Base-by-base conservation (phyloP, 2,329 filamentous ascomycete species). In the Aspergillus sp. region DNA sequence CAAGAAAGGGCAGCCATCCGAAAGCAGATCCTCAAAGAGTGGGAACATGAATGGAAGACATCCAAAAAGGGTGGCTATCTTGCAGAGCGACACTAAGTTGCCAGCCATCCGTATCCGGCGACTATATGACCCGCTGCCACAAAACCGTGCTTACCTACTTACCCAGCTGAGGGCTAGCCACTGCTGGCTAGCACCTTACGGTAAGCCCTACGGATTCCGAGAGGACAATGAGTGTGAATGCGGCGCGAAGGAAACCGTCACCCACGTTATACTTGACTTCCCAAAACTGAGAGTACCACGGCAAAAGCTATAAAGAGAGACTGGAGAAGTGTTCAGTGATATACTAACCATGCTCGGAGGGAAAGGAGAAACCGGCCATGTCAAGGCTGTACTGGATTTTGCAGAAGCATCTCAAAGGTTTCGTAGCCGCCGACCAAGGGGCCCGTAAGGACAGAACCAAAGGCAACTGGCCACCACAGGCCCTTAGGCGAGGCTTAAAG, bases 131-230 rank as follows among this genome's bases (percentile, higher is more conserved):
- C 54, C 46, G 12, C 59, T 67, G 2, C 27, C 24, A 2, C 14
- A 27, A 9, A 35, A 35, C 12, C 55, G 46, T 57, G 58, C 59
- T 1, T 67, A 66, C 40, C 40, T 66, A 11, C 55, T 66, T 6
- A 59, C 55, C 6, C 61, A 68, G 46, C 53, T 68, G 14, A 58
- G 60, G 21, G 67, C 62, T 0, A 59, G 64, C 45, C 60, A 68
- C 50, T 63, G 56, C 11, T 67, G 59, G 66, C 54, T 68, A 37
- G 60, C 62, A 46, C 55, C 55, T 21, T 50, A 62, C 44, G 45
- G 24, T 12, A 64, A 62, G 49, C 27, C 48, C 15, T 27, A 47
- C 41, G 27, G 39, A 45, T 60, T 56, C 47, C 19, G 24, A 27
- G 51, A 58, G 1, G 52, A 50, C n/a, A 52, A 65, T 19, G 41